Conservation (phyloP, 805 yeast genomes). For the Wickerhamomyces subpelliculosus region DNA sequence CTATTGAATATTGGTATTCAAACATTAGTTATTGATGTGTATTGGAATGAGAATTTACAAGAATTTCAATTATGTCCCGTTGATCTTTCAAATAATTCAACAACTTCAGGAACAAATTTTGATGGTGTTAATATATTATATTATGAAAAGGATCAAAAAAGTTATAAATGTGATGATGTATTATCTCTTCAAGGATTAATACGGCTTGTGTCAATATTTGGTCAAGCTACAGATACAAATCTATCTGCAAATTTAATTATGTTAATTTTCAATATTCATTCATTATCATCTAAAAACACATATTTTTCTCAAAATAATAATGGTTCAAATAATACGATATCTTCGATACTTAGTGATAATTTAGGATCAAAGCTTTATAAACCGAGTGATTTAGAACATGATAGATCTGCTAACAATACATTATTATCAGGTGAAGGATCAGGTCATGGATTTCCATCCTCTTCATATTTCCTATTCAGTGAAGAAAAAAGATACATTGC, state of each 20-base stretch:
- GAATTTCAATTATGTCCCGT: constrained; percentile 57
- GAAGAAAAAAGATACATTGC: constrained; percentile 30
- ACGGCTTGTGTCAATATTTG: constrained; percentile 24
- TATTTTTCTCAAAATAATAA: background rate
- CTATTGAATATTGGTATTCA: constrained; percentile 40
- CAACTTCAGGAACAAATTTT: constrained; percentile 2
- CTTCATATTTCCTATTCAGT: constrained; percentile 27
- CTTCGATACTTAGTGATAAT: constrained; percentile 12
- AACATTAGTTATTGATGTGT: constrained; percentile 44
- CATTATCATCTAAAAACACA: constrained; percentile 3
- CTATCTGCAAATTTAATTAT: constrained; percentile 38
- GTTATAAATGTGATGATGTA: constrained; percentile 18
- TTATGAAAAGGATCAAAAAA: constrained; percentile 9
- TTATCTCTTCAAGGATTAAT: constrained; percentile 22
- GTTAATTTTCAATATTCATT: constrained; percentile 31
- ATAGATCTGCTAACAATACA: constrained; percentile 14
- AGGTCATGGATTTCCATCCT: constrained; percentile 27
- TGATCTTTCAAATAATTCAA: constrained; percentile 19
- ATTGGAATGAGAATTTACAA: constrained; percentile 40
- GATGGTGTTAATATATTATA: background rate
- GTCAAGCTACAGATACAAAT: constrained; percentile 36
- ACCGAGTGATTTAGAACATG: no score
- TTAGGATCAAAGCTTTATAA: constrained; percentile 21
- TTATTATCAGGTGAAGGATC: constrained; percentile 10
- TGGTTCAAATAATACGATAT: constrained; percentile 17